Base-by-base conservation (phyloP, 176 grass and related monocot species). In the Pontederia crassipes region DNA sequence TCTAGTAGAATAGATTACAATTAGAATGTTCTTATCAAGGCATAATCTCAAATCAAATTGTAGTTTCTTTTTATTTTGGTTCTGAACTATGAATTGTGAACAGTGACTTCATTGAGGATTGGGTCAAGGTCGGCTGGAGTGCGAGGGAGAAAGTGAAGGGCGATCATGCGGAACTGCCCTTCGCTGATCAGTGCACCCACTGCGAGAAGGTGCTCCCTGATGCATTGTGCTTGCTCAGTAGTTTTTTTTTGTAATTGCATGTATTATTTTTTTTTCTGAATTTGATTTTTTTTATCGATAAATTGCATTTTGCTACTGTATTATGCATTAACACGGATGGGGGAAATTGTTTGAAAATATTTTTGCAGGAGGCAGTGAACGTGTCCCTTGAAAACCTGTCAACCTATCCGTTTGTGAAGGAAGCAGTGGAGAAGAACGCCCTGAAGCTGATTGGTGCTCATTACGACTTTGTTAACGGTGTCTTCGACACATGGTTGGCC, bases 31-130 rank as follows among this genome's bases (percentile, higher is more conserved):
- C 32, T 40, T 40, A 40, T 40, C 4, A 40, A 40, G 6, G 32
- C 1, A 4, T 40, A 40, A 40, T 40, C 32, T 0, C 6, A 40
- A 40, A 40, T 40, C 32, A 40, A 54, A 54, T 54, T 45, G 11
- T 49, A 12, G 3, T 35, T n/a, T 40, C 53, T 28, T 1, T 67
- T 67, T 54, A 9, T 52, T 35, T 67, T 49, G 10, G 20, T 24
- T 24, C 20, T 24, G 20, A 24, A 24, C 20, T 24, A 24, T 24
- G 20, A 24, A 24, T 10, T 17, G 7, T 26, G 16, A 29, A 11
- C 66, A 69, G 66, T 9, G 66, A 69, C 11, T 69, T 69, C 53
- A 69, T 69, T 9, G 66, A 69, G 29, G 66, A 57, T 35, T 69
- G 66, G 66, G n/a, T 69, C 29, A 69, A 69, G 35, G 24, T 69